Evolutionary conservation across 2,329 filamentous ascomycete species (phyloP), one percentile per base, ranked within the genome.

Genomic region (Ceratocystis harringtonii): DNA sequence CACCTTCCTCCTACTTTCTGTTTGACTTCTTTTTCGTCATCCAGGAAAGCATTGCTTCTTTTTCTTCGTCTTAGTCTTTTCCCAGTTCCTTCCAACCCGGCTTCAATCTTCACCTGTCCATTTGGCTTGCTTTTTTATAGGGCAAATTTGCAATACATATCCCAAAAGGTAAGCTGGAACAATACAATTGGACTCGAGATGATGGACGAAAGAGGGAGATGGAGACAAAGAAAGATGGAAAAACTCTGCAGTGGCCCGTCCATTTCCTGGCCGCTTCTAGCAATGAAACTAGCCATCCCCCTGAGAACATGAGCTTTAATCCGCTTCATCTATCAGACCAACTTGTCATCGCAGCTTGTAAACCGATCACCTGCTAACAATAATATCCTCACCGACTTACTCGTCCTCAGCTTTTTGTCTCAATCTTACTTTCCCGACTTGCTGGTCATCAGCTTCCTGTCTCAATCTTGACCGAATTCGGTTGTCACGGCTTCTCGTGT

Each of bases 401-500:
- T 32, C 45, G 1, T 12, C 25, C 48, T 30, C 44, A 67, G 60
- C 60, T 60, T 67, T n/a, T 62, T 19, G 36, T 41, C 19, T 50
- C 28, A 65, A 58, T 22, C 36, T 43, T 28, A 28, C 3, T 28
- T 28, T 28, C 36, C 43, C 44, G 61, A 19, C 61, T 63, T 36
- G 6, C 44, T 32, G 28, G 2, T 12, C 25, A 32, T 30, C 44
- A 67, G 60, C 50, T 60, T 67, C 17, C 58, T 19, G 36, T 41
- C 19, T 50, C 32, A 41, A 32, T 61, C 10, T 61, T 64, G 19
- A 57, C 36, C 1, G 19, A 8, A 12, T 32, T 19, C 1, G 19
- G 65, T 62, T 67, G 57, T 62, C 48, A 58, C 66, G 48, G 28
- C n/a, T 43, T 30, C 45, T 65, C 57, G 57, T 65, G 57, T 57